Base-by-base conservation (phyloP, 83 land plant genomes). In the Picea engelmannii region DNA sequence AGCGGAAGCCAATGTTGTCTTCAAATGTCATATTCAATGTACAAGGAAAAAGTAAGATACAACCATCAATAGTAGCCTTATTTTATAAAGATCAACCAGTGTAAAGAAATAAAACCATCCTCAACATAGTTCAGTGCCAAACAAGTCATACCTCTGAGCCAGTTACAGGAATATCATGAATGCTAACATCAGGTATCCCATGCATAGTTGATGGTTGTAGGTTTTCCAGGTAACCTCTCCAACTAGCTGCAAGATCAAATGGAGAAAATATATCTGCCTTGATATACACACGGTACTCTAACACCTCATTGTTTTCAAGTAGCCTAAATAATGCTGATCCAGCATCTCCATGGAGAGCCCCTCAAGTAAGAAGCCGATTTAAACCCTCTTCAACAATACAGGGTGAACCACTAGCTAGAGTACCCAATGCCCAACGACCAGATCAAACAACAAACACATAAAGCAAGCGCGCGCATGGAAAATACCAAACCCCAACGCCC, bases 341-440 rank as follows among this genome's bases (percentile, higher is more conserved):
- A 91, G 76, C 64, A 27, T 27, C 31, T 27, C 31, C 31, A 27
- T 27, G 31, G 31, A 27, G 31, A 27, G 31, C 31, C 31, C 31
- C 31, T 27, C 31, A 1, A 27, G 31, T 27, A 27, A 27, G 31
- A 27, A 27, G 31, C 31, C 95, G 80, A 55, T 89, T 88, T 7
- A 92, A 86, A 66, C 97, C 95, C 76, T 94, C 97, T 81, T 96
- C 96, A 31, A 94, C 84, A 6, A 96, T 71, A 83, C 90, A 91
- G 27, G 89, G 91, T 25, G 61, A 60, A 42, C 44, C 44, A 42
- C 44, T 42, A 42, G n/a, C n/a, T n/a, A n/a, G n/a, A n/a, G n/a
- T n/a, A n/a, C n/a, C n/a, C n/a, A n/a, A n/a, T n/a, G n/a, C n/a
- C n/a, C n/a, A n/a, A n/a, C n/a, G n/a, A n/a, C n/a, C n/a, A n/a